Conservation (phyloP, 495 filamentous ascomycete genomes). For the Xylaria longipes region DNA sequence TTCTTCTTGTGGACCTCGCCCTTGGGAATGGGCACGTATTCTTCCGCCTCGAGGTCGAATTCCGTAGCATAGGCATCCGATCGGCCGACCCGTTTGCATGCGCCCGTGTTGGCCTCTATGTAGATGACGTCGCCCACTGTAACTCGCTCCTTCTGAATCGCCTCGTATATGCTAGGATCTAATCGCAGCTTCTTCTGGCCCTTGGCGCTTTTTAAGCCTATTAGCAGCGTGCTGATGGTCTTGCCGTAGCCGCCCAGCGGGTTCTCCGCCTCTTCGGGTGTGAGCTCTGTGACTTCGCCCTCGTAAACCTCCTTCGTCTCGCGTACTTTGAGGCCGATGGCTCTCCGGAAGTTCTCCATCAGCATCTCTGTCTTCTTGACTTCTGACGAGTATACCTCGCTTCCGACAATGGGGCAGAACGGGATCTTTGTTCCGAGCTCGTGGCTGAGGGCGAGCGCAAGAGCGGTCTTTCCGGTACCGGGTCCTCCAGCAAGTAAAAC, state of each 20-base stretch:
- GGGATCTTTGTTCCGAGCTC: conserved; percentile 97
- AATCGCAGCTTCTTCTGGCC: conserved; percentile 96
- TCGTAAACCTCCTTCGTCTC: conserved; percentile 99
- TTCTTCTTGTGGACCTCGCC: conserved; percentile 99
- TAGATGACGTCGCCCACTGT: conserved; percentile 97
- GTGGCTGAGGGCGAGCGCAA: conserved; percentile 91
- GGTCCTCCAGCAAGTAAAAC: conserved; percentile 90
- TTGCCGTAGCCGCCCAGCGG: conserved; percentile 94
- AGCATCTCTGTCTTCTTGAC: conserved; percentile 99
- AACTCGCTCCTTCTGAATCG: conserved; percentile 96
- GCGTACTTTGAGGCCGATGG: conserved; percentile 93
- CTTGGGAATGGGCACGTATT: conserved; percentile 98
- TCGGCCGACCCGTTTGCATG: conserved; percentile 93
- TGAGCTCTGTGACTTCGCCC: conserved; percentile 94
- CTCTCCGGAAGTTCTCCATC: conserved; percentile 97
- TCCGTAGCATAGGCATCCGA: conserved; percentile 97
- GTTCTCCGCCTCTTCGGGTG: conserved; percentile 96
- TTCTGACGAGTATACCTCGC: conserved; percentile 95
- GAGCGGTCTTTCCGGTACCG: conserved; percentile 95
- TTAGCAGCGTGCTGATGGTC: conserved; percentile 88
- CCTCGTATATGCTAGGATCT: conserved; percentile 98
- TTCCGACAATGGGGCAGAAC: conserved; percentile 95
- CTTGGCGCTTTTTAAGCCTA: conserved; percentile 86
- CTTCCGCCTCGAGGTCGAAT: conserved; percentile 97
- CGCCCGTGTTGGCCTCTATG: conserved; percentile 97